Conservation (phyloP, 2,329 filamentous ascomycete species). For the Colletotrichum lupini region DNA sequence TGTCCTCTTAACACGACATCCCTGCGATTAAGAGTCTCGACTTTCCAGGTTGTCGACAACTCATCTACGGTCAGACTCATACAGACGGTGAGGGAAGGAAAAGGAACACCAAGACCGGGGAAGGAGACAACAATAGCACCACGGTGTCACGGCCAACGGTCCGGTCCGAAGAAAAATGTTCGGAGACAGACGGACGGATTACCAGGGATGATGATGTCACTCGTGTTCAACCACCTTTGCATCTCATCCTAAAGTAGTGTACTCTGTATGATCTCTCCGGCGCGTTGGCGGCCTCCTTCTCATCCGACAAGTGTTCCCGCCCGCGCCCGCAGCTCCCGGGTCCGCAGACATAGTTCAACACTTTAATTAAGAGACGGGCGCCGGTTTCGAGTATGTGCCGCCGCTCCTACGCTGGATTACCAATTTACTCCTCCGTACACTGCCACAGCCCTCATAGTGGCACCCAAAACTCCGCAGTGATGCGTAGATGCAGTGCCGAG, state of each 20-base stretch:
- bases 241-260: background rate
- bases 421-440: too few species aligned
- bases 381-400: background rate
- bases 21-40: background rate
- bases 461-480: background rate
- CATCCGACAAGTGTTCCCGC: too few species aligned
- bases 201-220: background rate
- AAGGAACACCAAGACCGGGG: background rate
- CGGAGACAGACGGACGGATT: background rate
- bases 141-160: constrained; percentile 3
- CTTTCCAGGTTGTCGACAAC: background rate
- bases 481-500: background rate
- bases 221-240: background rate
- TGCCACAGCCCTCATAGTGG: too few species aligned
- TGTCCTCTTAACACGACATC: background rate
- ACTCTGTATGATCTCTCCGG: background rate
- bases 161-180: constrained; percentile 1
- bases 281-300: background rate
- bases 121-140: too few species aligned
- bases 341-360: background rate
- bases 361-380: background rate
- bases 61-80: background rate
- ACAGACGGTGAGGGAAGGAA: background rate
- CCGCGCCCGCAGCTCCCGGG: background rate
- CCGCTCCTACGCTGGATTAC: too few species aligned